Evolutionary conservation across 2,329 filamentous ascomycete species (phyloP).

Genomic region (Fusarium longipes): DNA sequence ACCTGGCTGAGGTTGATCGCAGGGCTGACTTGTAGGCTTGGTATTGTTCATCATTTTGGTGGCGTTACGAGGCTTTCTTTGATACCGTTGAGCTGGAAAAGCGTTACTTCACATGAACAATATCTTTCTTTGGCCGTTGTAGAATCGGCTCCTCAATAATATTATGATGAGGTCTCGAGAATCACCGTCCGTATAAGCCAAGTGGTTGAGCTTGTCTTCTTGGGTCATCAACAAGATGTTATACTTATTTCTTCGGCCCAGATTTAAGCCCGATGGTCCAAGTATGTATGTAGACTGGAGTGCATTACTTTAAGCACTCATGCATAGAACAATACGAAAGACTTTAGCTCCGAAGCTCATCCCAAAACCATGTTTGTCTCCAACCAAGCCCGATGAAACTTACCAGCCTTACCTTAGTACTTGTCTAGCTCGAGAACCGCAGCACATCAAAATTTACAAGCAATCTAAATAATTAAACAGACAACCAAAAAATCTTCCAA

Average conservation of each 20-base stretch:
- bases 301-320: too few relatives aligned
- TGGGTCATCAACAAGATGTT: not conserved
- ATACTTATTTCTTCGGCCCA: not conserved
- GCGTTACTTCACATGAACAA: not conserved
- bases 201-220: not conserved
- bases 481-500: not conserved
- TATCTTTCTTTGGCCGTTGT: too few relatives aligned
- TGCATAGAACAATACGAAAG: constrained; percentile 12
- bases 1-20: not conserved
- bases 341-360: not conserved
- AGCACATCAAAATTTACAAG: not conserved
- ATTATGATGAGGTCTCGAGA: not conserved
- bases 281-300: too few relatives aligned
- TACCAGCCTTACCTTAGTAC: not conserved
- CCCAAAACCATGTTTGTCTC: constrained; percentile 15
- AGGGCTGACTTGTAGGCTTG: constrained; percentile 7
- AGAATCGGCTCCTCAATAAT: too few relatives aligned
- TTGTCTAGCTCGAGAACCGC: not conserved
- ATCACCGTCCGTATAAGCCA: not conserved
- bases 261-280: not conserved
- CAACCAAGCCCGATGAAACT: not conserved
- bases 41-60: constrained; percentile 20
- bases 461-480: not conserved
- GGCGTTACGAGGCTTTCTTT: constrained; percentile 15
- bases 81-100: not conserved